phyloP scores from a whole-genome alignment of 2,329 filamentous ascomycete genomes.

The Sporothrix globosa region DNA sequence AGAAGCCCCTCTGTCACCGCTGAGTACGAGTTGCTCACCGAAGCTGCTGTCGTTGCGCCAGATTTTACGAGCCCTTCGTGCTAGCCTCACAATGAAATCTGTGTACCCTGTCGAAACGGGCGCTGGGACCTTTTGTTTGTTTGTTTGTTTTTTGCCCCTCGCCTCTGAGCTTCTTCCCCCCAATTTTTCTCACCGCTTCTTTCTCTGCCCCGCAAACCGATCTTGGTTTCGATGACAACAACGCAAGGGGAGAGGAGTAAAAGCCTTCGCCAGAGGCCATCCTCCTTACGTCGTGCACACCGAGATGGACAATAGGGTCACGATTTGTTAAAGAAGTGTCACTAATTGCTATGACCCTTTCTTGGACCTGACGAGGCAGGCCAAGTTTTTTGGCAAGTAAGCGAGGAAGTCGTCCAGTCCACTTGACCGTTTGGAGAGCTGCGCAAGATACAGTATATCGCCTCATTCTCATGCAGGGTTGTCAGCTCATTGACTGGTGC shows the following conservation, averaged over 20 bases:
- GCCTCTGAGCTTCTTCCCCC: neutral
- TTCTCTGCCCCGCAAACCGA: constrained; percentile 26
- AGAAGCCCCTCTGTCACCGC: neutral
- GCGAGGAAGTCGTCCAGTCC: neutral
- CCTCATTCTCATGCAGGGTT: constrained; percentile 1
- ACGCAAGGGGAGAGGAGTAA: constrained; percentile 11
- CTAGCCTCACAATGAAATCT: constrained; percentile 17
- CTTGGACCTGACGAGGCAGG: neutral
- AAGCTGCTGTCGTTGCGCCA: neutral
- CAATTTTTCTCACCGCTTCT: constrained; percentile 29
- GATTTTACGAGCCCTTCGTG: neutral
- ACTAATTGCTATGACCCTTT: neutral
- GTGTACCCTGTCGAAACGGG: constrained; percentile 10
- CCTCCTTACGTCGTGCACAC: neutral
- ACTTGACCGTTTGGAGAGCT: neutral
- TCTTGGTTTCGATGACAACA: constrained; percentile 14
- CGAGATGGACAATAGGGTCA: neutral
- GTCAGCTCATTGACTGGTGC: neutral
- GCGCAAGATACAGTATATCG: neutral
- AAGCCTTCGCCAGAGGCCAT: neutral
- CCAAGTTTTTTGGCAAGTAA: neutral
- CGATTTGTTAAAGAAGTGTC: neutral
- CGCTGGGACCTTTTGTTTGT: neutral
- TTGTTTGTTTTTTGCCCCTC: constrained; percentile 13
- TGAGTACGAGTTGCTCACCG: neutral